Conservation (phyloP, 1,139 yeast species). For the Yamadazyma spencermartinsiae region DNA sequence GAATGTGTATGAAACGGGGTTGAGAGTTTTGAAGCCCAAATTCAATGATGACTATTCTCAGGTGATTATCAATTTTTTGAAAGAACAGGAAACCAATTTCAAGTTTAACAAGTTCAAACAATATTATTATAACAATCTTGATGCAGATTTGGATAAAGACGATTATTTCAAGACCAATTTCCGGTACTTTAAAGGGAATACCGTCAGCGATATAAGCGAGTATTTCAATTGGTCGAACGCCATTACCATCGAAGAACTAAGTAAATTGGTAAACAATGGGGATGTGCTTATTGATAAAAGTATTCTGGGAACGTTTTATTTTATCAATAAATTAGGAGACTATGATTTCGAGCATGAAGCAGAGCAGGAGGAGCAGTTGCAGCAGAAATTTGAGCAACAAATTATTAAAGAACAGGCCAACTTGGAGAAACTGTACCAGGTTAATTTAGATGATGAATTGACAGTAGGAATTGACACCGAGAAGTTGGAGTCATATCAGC, state of each 20-base stretch:
- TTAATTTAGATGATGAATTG: slow-evolving; percentile 2
- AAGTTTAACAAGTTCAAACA: slow-evolving; percentile 26
- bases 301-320: slow-evolving; percentile 56
- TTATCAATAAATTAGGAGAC: slow-evolving; percentile 28
- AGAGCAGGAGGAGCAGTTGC: slow-evolving; percentile 7
- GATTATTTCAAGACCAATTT: slow-evolving; percentile 24
- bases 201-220: slow-evolving; percentile 39
- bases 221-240: slow-evolving; percentile 63
- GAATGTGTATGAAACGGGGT: slow-evolving; percentile 36
- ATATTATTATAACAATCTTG: slow-evolving; percentile 15
- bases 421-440: slow-evolving; percentile 1
- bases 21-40: slow-evolving; percentile 32
- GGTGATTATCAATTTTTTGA: slow-evolving; percentile 26
- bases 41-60: slow-evolving; percentile 22
- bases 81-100: slow-evolving; percentile 26
- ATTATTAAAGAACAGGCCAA: slow-evolving; percentile 6
- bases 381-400: slow-evolving; percentile 1
- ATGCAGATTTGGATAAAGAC: slow-evolving; percentile 21
- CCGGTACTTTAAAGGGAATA: slow-evolving; percentile 32
- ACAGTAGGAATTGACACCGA: background rate
- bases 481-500: background rate
- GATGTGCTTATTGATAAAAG: slow-evolving; percentile 65
- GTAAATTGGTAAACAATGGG: slow-evolving; percentile 58
- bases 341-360: slow-evolving; percentile 11
- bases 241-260: slow-evolving; percentile 68